A percentile compares a stretch with the other conserved stretches of the same genome.
Conservation (phyloP, 2,329 filamentous ascomycete genomes). For the Myriosclerotinia duriaeana region DNA sequence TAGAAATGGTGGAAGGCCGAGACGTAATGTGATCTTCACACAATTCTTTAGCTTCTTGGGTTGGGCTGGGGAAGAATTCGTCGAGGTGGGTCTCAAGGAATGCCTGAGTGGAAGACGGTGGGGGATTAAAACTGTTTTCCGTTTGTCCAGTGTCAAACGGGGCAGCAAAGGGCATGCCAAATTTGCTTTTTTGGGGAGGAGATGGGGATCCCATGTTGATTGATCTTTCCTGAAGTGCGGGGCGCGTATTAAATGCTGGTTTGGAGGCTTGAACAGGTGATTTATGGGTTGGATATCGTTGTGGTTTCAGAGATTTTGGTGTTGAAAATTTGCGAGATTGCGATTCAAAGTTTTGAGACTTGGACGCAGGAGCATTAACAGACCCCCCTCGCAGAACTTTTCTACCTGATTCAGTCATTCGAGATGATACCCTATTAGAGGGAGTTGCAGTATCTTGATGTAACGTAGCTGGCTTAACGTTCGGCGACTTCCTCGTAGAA, state of each 20-base stretch:
- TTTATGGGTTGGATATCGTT: neutral
- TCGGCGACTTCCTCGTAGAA: neutral
- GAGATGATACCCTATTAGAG: neutral
- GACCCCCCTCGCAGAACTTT: neutral
- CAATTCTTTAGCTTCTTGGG: slow-evolving; percentile 56
- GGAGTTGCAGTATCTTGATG: neutral
- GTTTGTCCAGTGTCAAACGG: neutral
- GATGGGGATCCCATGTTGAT: slow-evolving; percentile 32
- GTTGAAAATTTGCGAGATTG: neutral
- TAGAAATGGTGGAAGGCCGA: neutral
- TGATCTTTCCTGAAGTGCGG: slow-evolving; percentile 25
- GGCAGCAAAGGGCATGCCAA: slow-evolving; percentile 9
- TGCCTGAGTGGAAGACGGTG: slow-evolving; percentile 51
- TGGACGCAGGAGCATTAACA: neutral
- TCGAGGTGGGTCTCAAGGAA: slow-evolving; percentile 53
- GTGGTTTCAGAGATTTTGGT: neutral
- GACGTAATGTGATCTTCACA: slow-evolving; percentile 42
- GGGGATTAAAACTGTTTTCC: slow-evolving; percentile 23
- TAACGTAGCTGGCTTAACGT: neutral
- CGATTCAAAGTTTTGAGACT: neutral
- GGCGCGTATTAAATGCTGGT: neutral
- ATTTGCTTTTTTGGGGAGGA: slow-evolving; percentile 20
- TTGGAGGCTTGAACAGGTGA: neutral
- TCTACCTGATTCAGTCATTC: no score
- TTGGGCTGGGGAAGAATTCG: slow-evolving; percentile 56